A percentile compares a stretch with the other conserved stretches of the same genome.
Evolutionary conservation across 2,329 filamentous ascomycete species (phyloP).

Genomic region (Pseudogymnoascus sp.): DNA sequence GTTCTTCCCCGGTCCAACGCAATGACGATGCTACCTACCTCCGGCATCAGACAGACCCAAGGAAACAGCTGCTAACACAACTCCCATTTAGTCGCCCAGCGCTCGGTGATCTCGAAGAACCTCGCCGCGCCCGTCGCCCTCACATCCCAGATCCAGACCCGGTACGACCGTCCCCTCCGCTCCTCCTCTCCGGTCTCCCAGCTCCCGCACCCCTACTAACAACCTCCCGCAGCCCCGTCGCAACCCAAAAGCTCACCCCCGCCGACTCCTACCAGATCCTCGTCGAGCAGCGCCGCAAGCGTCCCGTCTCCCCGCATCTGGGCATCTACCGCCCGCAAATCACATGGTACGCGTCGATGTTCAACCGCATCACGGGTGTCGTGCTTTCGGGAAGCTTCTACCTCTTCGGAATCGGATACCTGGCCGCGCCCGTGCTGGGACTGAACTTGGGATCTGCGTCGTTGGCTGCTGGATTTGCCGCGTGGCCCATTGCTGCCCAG

Average conservation of each 20-base stretch:
- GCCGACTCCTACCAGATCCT: conserved; percentile 49
- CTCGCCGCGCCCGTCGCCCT: conserved; percentile 35
- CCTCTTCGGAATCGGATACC: conserved; percentile 59
- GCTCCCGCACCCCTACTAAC: conserved; percentile 13
- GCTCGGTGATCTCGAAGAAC: conserved; percentile 34
- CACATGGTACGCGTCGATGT: conserved; percentile 54
- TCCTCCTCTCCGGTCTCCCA: not conserved
- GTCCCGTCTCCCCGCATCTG: conserved; percentile 63
- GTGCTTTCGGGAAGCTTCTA: conserved; percentile 57
- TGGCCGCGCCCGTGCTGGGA: conserved; percentile 56
- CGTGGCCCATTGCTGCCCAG: conserved; percentile 53
- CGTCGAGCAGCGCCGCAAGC: conserved; percentile 57
- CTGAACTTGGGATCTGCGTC: conserved; percentile 60
- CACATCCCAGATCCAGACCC: conserved; percentile 38
- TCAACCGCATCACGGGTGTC: conserved; percentile 60
- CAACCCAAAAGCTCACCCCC: conserved; percentile 39
- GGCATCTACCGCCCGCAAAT: conserved; percentile 65
- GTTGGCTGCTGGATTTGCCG: conserved; percentile 57
- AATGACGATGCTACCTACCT: conserved; percentile 3
- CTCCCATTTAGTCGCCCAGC: conserved; percentile 34
- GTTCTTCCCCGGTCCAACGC: conserved; percentile 16
- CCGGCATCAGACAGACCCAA: conserved; percentile 13
- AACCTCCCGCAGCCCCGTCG: conserved; percentile 35
- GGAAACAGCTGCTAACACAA: conserved; percentile 4
- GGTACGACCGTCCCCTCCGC: conserved; percentile 31